phyloP scores from a whole-genome alignment of 1,284 basidiomycete genomes.

The Marasmius tenuissimus region DNA sequence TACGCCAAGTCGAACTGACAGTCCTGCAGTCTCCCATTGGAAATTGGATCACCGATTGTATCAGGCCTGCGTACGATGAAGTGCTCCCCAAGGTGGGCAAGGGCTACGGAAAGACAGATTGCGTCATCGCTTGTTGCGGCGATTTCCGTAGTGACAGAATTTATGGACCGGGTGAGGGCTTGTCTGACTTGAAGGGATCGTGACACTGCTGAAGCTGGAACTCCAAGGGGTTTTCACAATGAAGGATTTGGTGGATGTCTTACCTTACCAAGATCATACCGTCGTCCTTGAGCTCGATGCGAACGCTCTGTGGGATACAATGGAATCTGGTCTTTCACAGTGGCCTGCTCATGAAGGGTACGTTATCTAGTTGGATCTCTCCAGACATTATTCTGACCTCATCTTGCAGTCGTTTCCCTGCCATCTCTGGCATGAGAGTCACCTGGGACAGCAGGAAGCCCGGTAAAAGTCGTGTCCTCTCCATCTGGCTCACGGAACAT shows the following conservation, averaged over 20 bases:
- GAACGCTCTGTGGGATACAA: conserved; percentile 58
- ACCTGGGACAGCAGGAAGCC: conserved; percentile 42
- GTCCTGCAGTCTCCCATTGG: conserved; percentile 8
- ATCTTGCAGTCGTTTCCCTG: conserved; percentile 57
- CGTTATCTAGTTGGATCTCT: neutral
- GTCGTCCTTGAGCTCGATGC: conserved; percentile 68
- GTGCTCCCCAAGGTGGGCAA: conserved; percentile 6
- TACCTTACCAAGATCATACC: conserved; percentile 68
- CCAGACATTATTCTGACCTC: conserved; percentile 28
- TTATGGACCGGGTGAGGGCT: conserved; percentile 50
- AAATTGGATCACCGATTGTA: conserved; percentile 13
- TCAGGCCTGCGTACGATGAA: conserved; percentile 12
- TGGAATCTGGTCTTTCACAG: conserved; percentile 55
- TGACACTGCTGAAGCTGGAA: neutral
- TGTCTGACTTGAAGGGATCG: neutral
- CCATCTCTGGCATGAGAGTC: conserved; percentile 61
- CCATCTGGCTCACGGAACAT: conserved; percentile 44
- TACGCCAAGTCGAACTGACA: neutral
- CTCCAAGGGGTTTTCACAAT: conserved; percentile 50
- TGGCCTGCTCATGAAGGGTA: conserved; percentile 25
- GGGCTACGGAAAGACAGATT: conserved; percentile 9
- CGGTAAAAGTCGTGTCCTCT: conserved; percentile 45
- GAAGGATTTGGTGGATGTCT: conserved; percentile 61
- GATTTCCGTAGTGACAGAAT: conserved; percentile 62
- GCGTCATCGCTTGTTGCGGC: conserved; percentile 53